Evolutionary conservation across 1,139 yeast genomes (phyloP), one percentile per base, ranked within the genome.

Genomic region (Hansenula sp.): DNA sequence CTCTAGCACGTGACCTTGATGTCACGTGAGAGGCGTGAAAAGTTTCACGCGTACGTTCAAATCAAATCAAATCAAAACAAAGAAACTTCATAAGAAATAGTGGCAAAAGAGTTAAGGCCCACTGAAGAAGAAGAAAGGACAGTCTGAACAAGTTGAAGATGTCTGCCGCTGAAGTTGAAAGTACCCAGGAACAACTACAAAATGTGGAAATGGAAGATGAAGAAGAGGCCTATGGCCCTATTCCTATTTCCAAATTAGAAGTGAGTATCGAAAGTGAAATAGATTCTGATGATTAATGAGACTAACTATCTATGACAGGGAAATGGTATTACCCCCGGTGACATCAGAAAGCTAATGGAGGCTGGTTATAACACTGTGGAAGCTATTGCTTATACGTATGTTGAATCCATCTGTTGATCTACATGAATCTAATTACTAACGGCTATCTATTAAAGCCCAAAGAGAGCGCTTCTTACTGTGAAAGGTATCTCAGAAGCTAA

Each of bases 401-500:
- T 51, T 27, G 35, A 3, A 17, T 17, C 11, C 27, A 19, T 17
- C 38, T 17, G 30, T 27, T 17, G 25, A 35, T 6, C 10, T 38
- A 55, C 58, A 15, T n/a, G n/a, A n/a, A n/a, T n/a, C n/a, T n/a
- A n/a, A n/a, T n/a, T 25, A n/a, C 35, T 31, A 38, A 45, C 67
- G 21, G 29, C 36, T n/a, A n/a, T n/a, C n/a, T n/a, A 2, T 13
- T 10, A 6, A 19, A 54, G 57, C 5, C 88, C 98, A 17, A 85
- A 86, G 58, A 82, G 94, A 55, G 81, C 79, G 10, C 71, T 93
- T 40, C 68, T 87, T 41, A 75, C 77, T 6, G 87, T 94, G 40
- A 90, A 89, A 62, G 99, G 99, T 38, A 90, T 93, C 36, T 86
- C 96, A 24, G 99, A 94, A 61, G 93, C 94, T 42, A 94, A 94